Evolutionary conservation across 805 yeast genomes (phyloP), one percentile per base, ranked within the genome.

Genomic region (Candida piceae): DNA sequence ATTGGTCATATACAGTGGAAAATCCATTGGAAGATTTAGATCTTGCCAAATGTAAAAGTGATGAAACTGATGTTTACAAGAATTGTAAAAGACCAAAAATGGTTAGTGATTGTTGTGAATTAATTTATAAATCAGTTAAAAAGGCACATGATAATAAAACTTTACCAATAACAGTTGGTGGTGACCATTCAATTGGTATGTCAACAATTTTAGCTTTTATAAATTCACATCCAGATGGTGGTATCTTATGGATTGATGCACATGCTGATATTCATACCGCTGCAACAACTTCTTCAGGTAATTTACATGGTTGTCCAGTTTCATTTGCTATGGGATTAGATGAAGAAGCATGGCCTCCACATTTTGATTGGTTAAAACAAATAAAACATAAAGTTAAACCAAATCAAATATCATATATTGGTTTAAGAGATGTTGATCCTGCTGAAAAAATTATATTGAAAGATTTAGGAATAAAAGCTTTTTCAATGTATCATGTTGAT

Each of bases 211-310:
- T 86, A 21, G 97, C 94, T 3, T 84, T 89, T 22, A 70, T 87
- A 44, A 76, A 75, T 13, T 73, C 76, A 46, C 69, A 82, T 58
- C 96, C 96, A 15, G 87, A 89, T 49, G 87, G 95, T 19, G 88
- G 95, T 53, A 69, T 90, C 27, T 58, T 90, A 44, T 90, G 98
- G 98, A 82, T 90, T 50, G 98, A 90, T 63, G 98, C 98, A 0
- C 98, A 90, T 60, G 96, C 97, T 15, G 98, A 90, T 60, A 82
- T 93, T 58, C 93, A 93, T 68, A 83, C 97, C 1, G 85, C 96
- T 9, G 68, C 70, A 24, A 77, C 87, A 7, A 80, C 97, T 2
- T 82, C 74, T 20, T 78, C 90, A 7, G 97, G 97, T 29, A 93
- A 90, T 61, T 69, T 90, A 50, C 98, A 90, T 60, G 98, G 98